Base-by-base conservation (phyloP, 345 rosid species). In the Citrus medica region DNA sequence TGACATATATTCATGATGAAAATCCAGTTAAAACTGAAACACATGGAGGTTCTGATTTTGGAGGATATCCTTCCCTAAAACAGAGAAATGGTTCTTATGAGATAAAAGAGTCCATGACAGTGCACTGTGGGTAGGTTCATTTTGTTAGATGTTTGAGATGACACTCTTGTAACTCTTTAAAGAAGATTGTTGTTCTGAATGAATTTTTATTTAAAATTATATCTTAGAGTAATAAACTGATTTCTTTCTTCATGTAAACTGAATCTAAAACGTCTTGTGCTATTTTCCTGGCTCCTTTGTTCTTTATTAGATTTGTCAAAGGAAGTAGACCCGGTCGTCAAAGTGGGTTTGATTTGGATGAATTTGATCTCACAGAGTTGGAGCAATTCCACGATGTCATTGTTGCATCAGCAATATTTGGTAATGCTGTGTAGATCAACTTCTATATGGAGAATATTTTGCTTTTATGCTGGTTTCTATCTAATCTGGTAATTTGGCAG, bases 331-430 rank as follows among this genome's bases (percentile, higher is more conserved):
- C 98, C 27, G 98, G 97, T 9, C 79, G 24, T 66, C 85, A 62
- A 77, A 92, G 88, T 76, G 98, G 98, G 71, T 95, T 93, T 83
- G 95, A 95, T 78, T 87, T 95, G 22, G 97, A 90, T 76, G 98
- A 90, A 72, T 87, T 89, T 82, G 92, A 88, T 76, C 85, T 90
- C 37, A 58, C 51, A 75, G 95, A 88, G 87, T 73, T 93, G 88
- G 90, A 88, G 75, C 85, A 84, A 79, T 86, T 61, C 76, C 88
- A 92, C 35, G 90, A 89, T 61, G 92, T 93, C 79, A 90, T 94
- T 82, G 97, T 92, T 81, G 95, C 95, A 0, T 95, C 98, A 72
- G 98, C 94, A 6, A 88, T 95, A 85, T 95, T 93, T 85, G 98
- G 98, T 95, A 92, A 32, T 51, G 63, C 78, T 73, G 68, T 7